Evolutionary conservation across 2,329 filamentous ascomycete genomes (phyloP), one percentile per base, ranked within the genome.

Genomic region (Mycogone perniciosa): DNA sequence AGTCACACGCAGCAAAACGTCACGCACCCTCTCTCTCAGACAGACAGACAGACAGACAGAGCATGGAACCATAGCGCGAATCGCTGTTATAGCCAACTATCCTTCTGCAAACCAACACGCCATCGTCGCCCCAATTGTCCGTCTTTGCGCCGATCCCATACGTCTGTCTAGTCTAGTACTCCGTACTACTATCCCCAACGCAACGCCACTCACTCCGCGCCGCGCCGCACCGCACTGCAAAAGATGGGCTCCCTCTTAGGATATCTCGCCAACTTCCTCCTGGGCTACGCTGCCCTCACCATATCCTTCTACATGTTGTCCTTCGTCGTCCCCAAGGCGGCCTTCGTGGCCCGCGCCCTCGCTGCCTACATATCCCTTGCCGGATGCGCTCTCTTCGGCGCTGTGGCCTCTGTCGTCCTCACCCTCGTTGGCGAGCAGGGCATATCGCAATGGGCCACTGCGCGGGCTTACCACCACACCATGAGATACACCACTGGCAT

Each of bases 401-500:
- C 89, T 52, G 54, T 88, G 43, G 84, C 84, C 30, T 89, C 87
- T 41, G 78, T 91, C 54, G 62, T 81, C 53, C 77, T 97, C 56
- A 84, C 86, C 43, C 61, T 88, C 11, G 60, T 84, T 44, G 90
- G 90, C 53, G 81, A 86, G 60, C 84, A 83, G 53, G 83, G 86
- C 50, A 81, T 89, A 57, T 81, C 88, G 30, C 93, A 97, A 76
- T 97, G 90, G 89, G 82, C 88, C 37, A 82, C 82, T 7, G 93
- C 76, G 6, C 82, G 90, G 54, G 71, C 77, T 56, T 97, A 96
- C 77, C 87, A 91, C 68, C 87, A 81, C 72, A 66, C 80, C 58
- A 95, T 96, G 86, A 76, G 77, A 59, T 68, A 79, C 42, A 79
- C 81, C 44, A 90, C 89, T 1, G 92, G 92, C 54, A 77, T 96